Conservation (phyloP, 352 stramenopile genomes). For the Pythium vanterpoolii region DNA sequence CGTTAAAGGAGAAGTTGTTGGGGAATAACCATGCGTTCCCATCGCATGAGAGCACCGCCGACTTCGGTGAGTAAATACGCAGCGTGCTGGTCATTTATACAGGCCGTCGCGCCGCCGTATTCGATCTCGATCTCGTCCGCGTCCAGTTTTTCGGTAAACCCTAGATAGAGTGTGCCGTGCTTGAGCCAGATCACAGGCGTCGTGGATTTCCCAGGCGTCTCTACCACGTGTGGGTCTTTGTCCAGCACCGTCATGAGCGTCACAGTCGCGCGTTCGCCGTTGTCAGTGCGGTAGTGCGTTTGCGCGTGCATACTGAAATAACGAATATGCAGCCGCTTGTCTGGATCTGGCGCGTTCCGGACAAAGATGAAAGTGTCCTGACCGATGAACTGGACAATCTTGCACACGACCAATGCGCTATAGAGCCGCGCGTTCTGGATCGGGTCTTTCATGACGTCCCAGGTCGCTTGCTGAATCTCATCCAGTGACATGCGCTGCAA, state of each 20-base stretch:
- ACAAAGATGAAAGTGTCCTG: constrained; percentile 25
- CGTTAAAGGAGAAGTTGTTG: constrained; percentile 16
- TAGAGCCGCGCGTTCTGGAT: constrained; percentile 22
- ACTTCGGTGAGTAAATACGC: constrained; percentile 24
- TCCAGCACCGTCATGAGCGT: constrained; percentile 27
- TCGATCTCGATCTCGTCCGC: constrained; percentile 27
- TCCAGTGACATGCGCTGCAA: constrained; percentile 11
- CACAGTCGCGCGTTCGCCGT: constrained; percentile 17
- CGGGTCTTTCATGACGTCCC: constrained; percentile 16
- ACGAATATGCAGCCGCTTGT: constrained; percentile 19
- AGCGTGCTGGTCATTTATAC: constrained; percentile 22
- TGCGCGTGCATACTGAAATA: constrained; percentile 29
- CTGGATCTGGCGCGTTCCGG: constrained; percentile 21
- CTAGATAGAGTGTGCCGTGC: constrained; percentile 20
- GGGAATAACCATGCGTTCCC: constrained; percentile 24
- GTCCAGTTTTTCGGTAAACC: constrained; percentile 22
- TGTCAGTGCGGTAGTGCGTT: constrained; percentile 17
- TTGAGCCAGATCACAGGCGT: constrained; percentile 25
- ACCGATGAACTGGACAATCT: constrained; percentile 20
- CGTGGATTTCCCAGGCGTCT: constrained; percentile 2
- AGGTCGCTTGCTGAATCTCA: constrained; percentile 15
- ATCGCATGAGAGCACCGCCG: constrained; percentile 24
- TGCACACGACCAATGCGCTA: constrained; percentile 23
- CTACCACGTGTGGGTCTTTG: constrained; percentile 20
- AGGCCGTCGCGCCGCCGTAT: constrained; percentile 19